Evolutionary conservation across 139 green algal genomes (phyloP).

Genomic region (Chlorella sp.): DNA sequence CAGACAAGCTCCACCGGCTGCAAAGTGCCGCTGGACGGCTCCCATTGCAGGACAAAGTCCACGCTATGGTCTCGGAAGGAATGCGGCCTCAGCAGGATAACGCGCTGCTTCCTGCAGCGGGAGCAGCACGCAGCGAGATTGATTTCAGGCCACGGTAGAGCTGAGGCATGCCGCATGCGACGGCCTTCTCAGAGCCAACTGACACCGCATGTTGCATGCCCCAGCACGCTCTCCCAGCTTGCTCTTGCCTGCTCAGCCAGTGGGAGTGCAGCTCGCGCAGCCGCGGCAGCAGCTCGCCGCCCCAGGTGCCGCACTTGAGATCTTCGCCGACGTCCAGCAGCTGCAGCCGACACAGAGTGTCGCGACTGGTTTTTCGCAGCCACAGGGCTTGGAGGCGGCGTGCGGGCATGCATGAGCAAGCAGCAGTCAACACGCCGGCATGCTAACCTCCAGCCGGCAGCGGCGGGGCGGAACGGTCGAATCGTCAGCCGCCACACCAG

Average conservation of each 20-base stretch:
- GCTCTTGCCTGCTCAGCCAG: slow-evolving; percentile 53
- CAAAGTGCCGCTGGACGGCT: background rate
- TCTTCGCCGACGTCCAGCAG: slow-evolving; percentile 42
- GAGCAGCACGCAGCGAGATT: background rate
- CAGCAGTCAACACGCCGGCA: too few relatives aligned
- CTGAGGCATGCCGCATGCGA: too few relatives aligned
- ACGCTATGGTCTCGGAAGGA: slow-evolving; percentile 38
- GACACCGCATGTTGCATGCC: background rate
- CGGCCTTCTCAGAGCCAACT: too few relatives aligned
- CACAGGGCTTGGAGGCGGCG: too few relatives aligned
- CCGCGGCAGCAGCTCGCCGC: slow-evolving; percentile 35
- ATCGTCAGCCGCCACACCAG: too few relatives aligned
- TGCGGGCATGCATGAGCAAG: too few relatives aligned
- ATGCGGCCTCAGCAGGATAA: slow-evolving; percentile 41
- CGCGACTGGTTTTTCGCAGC: too few relatives aligned
- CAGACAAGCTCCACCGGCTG: background rate
- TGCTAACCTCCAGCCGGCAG: too few relatives aligned
- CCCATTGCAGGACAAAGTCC: slow-evolving; percentile 29
- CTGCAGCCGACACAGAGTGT: slow-evolving; percentile 34
- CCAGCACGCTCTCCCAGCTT: too few relatives aligned
- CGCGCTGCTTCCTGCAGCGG: slow-evolving; percentile 13
- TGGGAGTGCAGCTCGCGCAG: slow-evolving; percentile 53
- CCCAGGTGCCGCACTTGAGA: slow-evolving; percentile 30
- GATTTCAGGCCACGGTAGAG: too few relatives aligned
- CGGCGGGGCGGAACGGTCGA: too few relatives aligned